Evolutionary conservation across 768 basidiomycete species (phyloP).

Genomic region (Cystobasidium onofrii): DNA sequence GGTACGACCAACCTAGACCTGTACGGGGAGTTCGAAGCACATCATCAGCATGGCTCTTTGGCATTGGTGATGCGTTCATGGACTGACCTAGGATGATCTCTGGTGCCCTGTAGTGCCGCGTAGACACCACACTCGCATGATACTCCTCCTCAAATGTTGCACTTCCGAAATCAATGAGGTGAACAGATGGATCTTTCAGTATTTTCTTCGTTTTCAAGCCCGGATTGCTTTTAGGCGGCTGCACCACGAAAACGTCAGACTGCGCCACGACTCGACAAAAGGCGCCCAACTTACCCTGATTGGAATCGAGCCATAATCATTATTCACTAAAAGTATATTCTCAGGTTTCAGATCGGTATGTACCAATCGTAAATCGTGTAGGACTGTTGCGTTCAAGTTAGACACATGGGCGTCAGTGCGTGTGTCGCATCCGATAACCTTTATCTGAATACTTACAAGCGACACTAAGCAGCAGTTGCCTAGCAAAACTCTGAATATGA

Average conservation of each 20-base stretch:
- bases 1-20: slow-evolving; percentile 97
- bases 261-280: not conserved
- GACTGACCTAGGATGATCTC: slow-evolving; percentile 93
- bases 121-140: slow-evolving; percentile 95
- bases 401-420: no score
- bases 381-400: slow-evolving; percentile 52
- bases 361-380: slow-evolving; percentile 80
- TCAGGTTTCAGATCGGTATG: slow-evolving; percentile 99
- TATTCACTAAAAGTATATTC: slow-evolving; percentile 89
- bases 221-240: slow-evolving; percentile 9
- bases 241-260: no score
- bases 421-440: no score
- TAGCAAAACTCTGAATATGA: slow-evolving; percentile 93
- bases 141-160: slow-evolving; percentile 98
- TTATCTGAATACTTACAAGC: slow-evolving; percentile 91
- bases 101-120: slow-evolving; percentile 94
- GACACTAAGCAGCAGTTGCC: slow-evolving; percentile 81
- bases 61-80: not conserved
- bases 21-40: slow-evolving; percentile 15
- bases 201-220: slow-evolving; percentile 53
- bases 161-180: slow-evolving; percentile 94
- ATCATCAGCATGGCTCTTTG: not conserved
- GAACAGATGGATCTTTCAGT: slow-evolving; percentile 79
- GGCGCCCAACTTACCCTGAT: slow-evolving; percentile 41
- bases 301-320: slow-evolving; percentile 52